A percentile compares a stretch with the other conserved stretches of the same genome.
phyloP scores from a whole-genome alignment of 2,329 filamentous ascomycete species.

The Hypoxylon sp. region DNA sequence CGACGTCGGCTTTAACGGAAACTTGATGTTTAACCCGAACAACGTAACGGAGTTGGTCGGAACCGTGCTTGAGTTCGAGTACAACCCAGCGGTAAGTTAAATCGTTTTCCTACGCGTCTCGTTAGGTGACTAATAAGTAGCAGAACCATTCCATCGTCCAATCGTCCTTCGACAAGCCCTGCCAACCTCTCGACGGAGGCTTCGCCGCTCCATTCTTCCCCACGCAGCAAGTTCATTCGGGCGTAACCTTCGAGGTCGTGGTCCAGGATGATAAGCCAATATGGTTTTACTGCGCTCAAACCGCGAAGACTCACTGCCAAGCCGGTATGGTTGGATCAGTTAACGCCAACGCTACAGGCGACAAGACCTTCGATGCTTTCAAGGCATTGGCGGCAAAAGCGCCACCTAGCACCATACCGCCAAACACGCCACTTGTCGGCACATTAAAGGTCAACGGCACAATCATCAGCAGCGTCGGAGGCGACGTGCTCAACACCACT shows the following conservation, averaged over 20 bases:
- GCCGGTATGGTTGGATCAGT: slow-evolving; percentile 64
- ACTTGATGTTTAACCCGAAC: slow-evolving; percentile 55
- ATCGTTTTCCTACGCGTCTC: background rate
- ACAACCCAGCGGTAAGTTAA: slow-evolving; percentile 52
- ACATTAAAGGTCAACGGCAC: slow-evolving; percentile 55
- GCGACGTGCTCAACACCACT: slow-evolving; percentile 51
- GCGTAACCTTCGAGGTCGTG: slow-evolving; percentile 54
- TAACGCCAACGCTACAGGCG: slow-evolving; percentile 57
- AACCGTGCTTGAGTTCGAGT: slow-evolving; percentile 56
- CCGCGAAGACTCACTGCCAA: slow-evolving; percentile 55
- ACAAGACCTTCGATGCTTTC: slow-evolving; percentile 59
- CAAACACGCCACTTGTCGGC: slow-evolving; percentile 55
- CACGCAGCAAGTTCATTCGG: slow-evolving; percentile 52
- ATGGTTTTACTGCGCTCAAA: slow-evolving; percentile 59
- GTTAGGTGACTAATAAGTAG: background rate
- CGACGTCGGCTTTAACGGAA: slow-evolving; percentile 54
- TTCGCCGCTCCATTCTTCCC: slow-evolving; percentile 60
- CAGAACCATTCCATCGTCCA: slow-evolving; percentile 59
- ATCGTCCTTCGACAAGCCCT: slow-evolving; percentile 59
- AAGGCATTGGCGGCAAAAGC: slow-evolving; percentile 54
- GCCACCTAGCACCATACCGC: slow-evolving; percentile 54
- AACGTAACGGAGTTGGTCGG: slow-evolving; percentile 54
- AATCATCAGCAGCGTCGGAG: slow-evolving; percentile 50
- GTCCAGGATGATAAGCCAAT: slow-evolving; percentile 54
- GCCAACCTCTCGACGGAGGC: slow-evolving; percentile 56